Percentiles rank a stretch among this genome's conserved stretches.
These are phyloP conservation scores for Amanita exitialis DNA, from an alignment of 768 basidiomycete species.

Conservation along the genomic window DNA sequence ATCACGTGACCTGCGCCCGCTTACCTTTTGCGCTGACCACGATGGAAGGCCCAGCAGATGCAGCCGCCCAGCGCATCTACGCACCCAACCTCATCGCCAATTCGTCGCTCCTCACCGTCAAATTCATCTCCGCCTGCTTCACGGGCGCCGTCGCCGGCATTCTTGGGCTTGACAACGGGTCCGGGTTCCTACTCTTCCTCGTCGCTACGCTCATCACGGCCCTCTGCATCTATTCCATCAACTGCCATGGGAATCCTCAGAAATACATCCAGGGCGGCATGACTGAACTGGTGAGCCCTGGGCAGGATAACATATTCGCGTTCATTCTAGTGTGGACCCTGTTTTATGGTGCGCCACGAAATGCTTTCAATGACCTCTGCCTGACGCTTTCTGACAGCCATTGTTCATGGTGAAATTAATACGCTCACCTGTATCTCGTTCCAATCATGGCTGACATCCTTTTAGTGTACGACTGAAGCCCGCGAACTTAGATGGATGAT, in stretches of 20 bases:
- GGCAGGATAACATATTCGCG: slow-evolving; percentile 85
- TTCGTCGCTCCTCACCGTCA: slow-evolving; percentile 49
- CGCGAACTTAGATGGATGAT: background rate
- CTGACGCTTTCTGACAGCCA: slow-evolving; percentile 18
- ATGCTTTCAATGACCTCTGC: background rate
- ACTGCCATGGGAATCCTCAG: slow-evolving; percentile 55
- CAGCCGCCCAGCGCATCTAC: slow-evolving; percentile 53
- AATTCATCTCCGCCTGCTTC: slow-evolving; percentile 78
- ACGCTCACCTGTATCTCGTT: background rate
- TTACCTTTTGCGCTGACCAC: slow-evolving; percentile 4
- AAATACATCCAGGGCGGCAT: slow-evolving; percentile 58
- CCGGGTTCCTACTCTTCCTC: slow-evolving; percentile 74
- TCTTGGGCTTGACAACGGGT: slow-evolving; percentile 78
- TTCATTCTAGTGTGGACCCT: slow-evolving; percentile 93
- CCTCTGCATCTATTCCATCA: slow-evolving; percentile 52
- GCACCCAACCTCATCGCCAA: slow-evolving; percentile 60
- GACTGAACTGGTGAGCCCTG: slow-evolving; percentile 67
- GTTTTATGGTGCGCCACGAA: slow-evolving; percentile 64
- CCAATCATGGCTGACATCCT: background rate
- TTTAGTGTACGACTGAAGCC: slow-evolving; percentile 14
- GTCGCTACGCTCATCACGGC: slow-evolving; percentile 59
- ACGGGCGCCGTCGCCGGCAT: slow-evolving; percentile 84
- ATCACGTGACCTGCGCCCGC: slow-evolving; percentile 7
- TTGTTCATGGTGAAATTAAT: slow-evolving; percentile 37
- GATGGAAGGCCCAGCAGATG: slow-evolving; percentile 41